Evolutionary conservation across 257 asterid species (phyloP), one percentile per base, ranked within the genome.

Genomic region (Thymus mandschuricus): DNA sequence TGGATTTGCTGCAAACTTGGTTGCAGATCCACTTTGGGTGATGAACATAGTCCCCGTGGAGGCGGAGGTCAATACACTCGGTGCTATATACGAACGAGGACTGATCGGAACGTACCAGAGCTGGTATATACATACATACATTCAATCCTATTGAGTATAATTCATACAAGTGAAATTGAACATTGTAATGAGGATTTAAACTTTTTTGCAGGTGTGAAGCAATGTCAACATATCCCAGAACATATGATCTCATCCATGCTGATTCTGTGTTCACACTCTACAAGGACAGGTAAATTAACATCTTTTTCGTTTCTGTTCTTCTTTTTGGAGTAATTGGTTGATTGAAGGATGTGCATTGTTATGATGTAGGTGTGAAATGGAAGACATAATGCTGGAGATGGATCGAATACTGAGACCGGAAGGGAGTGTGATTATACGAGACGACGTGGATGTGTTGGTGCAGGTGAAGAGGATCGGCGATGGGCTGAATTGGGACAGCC

Each of bases 181-280:
- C 5, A 10, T 31, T 38, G 38, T 45, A 45, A n/a, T 55, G 60
- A n/a, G 48, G 30, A 13, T 27, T 3, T 31, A 1, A 27, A 10
- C 5, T 34, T 62, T 12, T 15, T 40, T 75, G 66, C 73, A 90
- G 96, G 97, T 92, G 98, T 56, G 96, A 91, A 73, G 96, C 98
- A n/a, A 89, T 92, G 96, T 92, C 98, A 30, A 92, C 98, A 5
- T 92, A 92, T 64, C 96, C 98, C 2, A 80, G 98, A 81, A 89
- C 96, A 1, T 89, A 92, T 48, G 98, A 92, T 77, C 92, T 92
- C 66, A 84, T 92, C 46, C 98, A 92, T 72, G 93, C 94, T 10
- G 96, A 80, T 72, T 84, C 96, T 2, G 45, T 88, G 4, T 89
- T 92, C 57, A 88, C 91, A 62, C 87, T 92, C 31, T 92, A 92